Conservation (phyloP, 2,329 filamentous ascomycete species). For the Dothistroma pini region DNA sequence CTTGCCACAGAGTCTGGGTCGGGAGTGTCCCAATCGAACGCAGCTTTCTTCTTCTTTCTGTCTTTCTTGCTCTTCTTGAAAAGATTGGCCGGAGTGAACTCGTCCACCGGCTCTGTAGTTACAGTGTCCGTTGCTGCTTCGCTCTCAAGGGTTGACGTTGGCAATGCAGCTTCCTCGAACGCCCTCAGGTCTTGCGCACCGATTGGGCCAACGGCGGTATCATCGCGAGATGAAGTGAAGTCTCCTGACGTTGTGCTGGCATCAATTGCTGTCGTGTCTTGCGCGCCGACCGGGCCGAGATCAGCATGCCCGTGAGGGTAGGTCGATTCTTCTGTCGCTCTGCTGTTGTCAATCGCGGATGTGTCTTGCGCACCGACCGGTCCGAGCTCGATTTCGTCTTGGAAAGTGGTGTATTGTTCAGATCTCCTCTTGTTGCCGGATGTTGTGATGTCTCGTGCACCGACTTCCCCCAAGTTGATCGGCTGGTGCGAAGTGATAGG, state of each 20-base stretch:
- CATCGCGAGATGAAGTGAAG: not conserved
- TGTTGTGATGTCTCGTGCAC: not conserved
- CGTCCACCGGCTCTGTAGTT: conserved; percentile 4
- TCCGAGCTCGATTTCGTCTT: not conserved
- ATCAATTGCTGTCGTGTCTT: not conserved
- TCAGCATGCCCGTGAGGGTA: not conserved
- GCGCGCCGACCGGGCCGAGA: not conserved
- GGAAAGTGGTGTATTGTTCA: not conserved
- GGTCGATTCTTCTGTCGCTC: not conserved
- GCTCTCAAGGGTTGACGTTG: not conserved
- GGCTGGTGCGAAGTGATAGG: not conserved
- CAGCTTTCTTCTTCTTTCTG: conserved; percentile 37
- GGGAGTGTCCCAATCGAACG: not conserved
- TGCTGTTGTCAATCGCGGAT: not conserved
- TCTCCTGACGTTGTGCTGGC: not conserved
- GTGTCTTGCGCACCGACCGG: not conserved
- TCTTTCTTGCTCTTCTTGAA: conserved; percentile 39
- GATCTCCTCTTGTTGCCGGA: not conserved
- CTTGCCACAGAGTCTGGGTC: not conserved
- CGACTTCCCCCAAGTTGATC: not conserved
- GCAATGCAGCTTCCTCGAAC: not conserved
- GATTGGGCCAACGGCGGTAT: not conserved
- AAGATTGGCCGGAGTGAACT: conserved; percentile 12
- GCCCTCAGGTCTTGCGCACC: not conserved
- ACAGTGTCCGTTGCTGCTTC: not conserved